Percentiles rank a stretch among this genome's conserved stretches.
phyloP scores from a whole-genome alignment of 2,329 filamentous ascomycete species.

The Neophaeococcomyces mojaviensis region DNA sequence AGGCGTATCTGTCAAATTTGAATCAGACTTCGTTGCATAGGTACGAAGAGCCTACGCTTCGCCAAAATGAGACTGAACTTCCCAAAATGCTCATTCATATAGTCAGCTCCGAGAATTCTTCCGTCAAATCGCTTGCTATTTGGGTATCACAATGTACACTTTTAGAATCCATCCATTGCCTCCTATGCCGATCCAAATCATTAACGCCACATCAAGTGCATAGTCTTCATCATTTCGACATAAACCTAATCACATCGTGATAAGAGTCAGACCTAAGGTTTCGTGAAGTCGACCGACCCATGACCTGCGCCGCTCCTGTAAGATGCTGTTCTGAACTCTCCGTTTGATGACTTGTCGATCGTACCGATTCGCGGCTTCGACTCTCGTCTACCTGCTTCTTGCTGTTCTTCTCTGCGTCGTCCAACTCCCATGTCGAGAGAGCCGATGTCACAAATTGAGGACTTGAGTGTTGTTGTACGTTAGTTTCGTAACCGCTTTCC shows the following conservation, averaged over 20 bases:
- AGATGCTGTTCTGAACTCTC: background rate
- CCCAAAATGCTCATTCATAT: too few species aligned
- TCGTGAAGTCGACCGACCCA: background rate
- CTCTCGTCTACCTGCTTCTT: background rate
- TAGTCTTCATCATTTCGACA: background rate
- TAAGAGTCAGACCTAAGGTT: background rate
- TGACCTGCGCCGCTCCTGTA: background rate
- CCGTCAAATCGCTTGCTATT: too few species aligned
- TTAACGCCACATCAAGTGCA: background rate
- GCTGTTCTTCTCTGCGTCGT: background rate
- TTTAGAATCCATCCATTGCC: too few species aligned
- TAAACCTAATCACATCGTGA: slow-evolving; percentile 6
- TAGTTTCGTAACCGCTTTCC: too few species aligned
- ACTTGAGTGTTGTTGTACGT: too few species aligned
- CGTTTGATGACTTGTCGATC: background rate
- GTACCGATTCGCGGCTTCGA: background rate
- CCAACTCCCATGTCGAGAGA: background rate
- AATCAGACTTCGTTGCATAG: too few species aligned
- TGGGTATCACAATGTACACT: too few species aligned
- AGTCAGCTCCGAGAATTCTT: too few species aligned
- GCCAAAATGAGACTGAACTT: too few species aligned
- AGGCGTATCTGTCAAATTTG: too few species aligned
- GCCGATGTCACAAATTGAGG: background rate
- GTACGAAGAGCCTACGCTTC: too few species aligned
- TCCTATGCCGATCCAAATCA: background rate